Percentiles rank a stretch among this genome's conserved stretches.
phyloP scores from a whole-genome alignment of 129 eudicot species.

The Calendula officinalis region DNA sequence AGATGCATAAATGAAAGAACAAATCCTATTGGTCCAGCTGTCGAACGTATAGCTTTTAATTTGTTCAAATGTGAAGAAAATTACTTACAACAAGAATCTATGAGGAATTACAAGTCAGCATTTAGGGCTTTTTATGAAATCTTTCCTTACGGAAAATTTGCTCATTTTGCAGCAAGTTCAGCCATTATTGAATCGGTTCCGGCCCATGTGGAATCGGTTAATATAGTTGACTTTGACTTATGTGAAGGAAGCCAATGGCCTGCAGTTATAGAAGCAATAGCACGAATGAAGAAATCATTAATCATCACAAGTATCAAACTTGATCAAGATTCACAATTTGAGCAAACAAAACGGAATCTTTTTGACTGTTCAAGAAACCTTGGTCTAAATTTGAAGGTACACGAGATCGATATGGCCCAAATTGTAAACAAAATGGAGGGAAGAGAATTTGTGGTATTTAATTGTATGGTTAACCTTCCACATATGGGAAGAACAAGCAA shows the following conservation, averaged over 20 bases:
- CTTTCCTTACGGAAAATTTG: slow-evolving; percentile 49
- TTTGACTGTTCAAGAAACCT: slow-evolving; percentile 30
- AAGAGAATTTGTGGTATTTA: slow-evolving; percentile 53
- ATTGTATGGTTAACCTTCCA: slow-evolving; percentile 55
- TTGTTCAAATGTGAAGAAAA: slow-evolving; percentile 40
- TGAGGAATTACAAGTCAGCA: slow-evolving; percentile 40
- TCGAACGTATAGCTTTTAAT: slow-evolving; percentile 48
- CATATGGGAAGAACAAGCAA: slow-evolving; percentile 50
- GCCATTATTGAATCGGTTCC: slow-evolving; percentile 55
- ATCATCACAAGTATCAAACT: slow-evolving; percentile 45
- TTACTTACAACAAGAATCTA: slow-evolving; percentile 47
- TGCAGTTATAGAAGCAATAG: slow-evolving; percentile 47
- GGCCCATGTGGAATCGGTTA: slow-evolving; percentile 26
- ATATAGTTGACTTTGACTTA: slow-evolving; percentile 53
- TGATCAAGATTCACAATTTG: slow-evolving; percentile 33
- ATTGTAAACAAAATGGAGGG: slow-evolving; percentile 7
- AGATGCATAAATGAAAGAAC: slow-evolving; percentile 41
- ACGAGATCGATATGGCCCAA: slow-evolving; percentile 34
- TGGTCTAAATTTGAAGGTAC: slow-evolving; percentile 42
- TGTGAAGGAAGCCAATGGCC: slow-evolving; percentile 68
- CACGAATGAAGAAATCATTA: slow-evolving; percentile 22
- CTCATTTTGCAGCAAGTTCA: slow-evolving; percentile 59
- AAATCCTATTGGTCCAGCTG: slow-evolving; percentile 44
- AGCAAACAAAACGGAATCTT: slow-evolving; percentile 48
- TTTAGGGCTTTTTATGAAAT: slow-evolving; percentile 47